phyloP scores from a whole-genome alignment of 345 rosid species.

The Arabis hirsuta region DNA sequence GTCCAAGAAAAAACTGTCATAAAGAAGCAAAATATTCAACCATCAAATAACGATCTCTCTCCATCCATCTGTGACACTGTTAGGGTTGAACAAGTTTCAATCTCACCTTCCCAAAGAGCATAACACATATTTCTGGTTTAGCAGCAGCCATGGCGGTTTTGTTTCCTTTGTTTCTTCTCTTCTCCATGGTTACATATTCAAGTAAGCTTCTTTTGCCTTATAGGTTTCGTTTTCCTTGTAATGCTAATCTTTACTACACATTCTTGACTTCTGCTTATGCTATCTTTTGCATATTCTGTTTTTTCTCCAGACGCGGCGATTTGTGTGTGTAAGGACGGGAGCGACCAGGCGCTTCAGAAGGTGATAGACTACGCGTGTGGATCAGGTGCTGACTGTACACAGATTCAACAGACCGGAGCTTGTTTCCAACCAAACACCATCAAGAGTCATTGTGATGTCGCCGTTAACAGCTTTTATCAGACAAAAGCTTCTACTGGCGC shows the following conservation, averaged over 20 bases:
- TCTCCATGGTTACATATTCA: constrained; percentile 62
- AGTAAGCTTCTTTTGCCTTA: constrained; percentile 50
- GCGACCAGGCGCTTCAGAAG: constrained; percentile 65
- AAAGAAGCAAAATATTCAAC: constrained; percentile 5
- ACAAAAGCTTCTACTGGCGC: constrained; percentile 39
- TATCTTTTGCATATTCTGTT: not conserved
- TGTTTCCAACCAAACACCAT: constrained; percentile 83
- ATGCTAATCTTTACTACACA: not conserved
- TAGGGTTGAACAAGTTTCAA: not conserved
- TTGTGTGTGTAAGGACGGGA: constrained; percentile 79
- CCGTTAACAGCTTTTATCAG: constrained; percentile 45
- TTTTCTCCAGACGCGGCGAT: constrained; percentile 56
- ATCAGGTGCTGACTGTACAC: constrained; percentile 72
- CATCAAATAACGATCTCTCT: constrained; percentile 26
- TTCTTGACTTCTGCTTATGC: not conserved
- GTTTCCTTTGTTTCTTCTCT: constrained; percentile 53
- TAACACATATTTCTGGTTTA: not conserved
- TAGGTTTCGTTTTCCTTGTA: not conserved
- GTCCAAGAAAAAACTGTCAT: too few relatives aligned
- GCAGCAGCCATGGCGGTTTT: constrained; percentile 57
- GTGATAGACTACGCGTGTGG: constrained; percentile 90
- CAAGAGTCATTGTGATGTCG: constrained; percentile 48
- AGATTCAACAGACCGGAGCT: constrained; percentile 64
- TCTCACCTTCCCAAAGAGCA: constrained; percentile 4
- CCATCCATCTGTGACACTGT: not conserved